Evolutionary conservation across 805 yeast genomes (phyloP), one percentile per base, ranked within the genome.

Genomic region (Wickerhamomyces subpelliculosus): DNA sequence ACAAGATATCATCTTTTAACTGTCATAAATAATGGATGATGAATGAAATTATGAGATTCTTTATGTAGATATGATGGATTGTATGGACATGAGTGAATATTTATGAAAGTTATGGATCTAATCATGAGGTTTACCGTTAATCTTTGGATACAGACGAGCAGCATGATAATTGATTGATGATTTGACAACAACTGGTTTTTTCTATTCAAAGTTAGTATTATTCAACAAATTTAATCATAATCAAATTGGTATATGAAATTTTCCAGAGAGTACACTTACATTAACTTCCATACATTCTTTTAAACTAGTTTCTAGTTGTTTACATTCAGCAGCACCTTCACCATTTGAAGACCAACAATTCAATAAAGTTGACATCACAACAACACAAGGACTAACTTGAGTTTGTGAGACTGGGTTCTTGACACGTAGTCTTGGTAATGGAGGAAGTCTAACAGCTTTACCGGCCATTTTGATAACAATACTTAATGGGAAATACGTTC

Each of bases 331-430:
- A 18, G 81, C 67, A 43, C 93, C 89, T 60, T 87, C 95, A 35
- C 94, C 90, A 62, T 86, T 84, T 19, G 96, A 84, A 3, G 96
- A 94, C 97, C 97, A 89, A 65, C 97, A 89, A 69, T 84, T 85
- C 49, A 89, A 67, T 58, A 89, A 70, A 34, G 85, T 80, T 1
- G 93, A 80, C 89, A 89, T 84, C 46, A 83, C 64, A 40, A 85
- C 87, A 43, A 78, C 60, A 60, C 96, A 88, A 41, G 85, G 78
- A 49, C 81, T 79, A 34, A 84, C 73, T 47, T 75, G 76, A 44
- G 63, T 67, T 36, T 71, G 68, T 23, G 72, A 64, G 4, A 74
- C 66, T 13, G 87, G 78, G 49, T 75, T 78, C 57, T 80, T 80
- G 41, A 81, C 83, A 58, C 78, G 74, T 37, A 86, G 68, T 54